These are phyloP conservation scores for Leccinum subtestaceum DNA, from an alignment of 768 basidiomycete genomes.

Conservation along the genomic window DNA sequence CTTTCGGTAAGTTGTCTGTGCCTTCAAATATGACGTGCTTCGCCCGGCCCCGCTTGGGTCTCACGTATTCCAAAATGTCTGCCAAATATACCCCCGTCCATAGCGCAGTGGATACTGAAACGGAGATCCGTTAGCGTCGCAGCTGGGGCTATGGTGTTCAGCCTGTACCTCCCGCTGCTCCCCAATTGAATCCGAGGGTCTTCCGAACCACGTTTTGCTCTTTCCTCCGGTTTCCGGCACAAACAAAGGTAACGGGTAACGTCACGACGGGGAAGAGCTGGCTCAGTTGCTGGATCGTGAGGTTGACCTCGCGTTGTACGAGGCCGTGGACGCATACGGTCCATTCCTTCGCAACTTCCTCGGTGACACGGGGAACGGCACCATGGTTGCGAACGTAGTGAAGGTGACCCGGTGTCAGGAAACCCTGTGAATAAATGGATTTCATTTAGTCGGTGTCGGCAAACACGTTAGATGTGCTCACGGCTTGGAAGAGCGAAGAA, in stretches of 20 bases:
- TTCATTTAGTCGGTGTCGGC: neutral
- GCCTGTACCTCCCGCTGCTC: conserved; percentile 39
- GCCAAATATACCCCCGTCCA: conserved; percentile 59
- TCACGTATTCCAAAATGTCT: conserved; percentile 49
- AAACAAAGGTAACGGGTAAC: conserved; percentile 58
- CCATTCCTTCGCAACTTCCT: conserved; percentile 40
- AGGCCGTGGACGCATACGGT: conserved; percentile 39
- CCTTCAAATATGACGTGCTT: conserved; percentile 63
- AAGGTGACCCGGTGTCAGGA: conserved; percentile 51
- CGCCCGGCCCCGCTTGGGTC: conserved; percentile 35
- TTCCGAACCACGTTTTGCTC: conserved; percentile 63
- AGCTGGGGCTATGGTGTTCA: neutral
- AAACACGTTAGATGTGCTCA: conserved; percentile 13
- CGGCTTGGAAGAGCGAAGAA: conserved; percentile 40
- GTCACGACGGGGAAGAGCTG: conserved; percentile 51
- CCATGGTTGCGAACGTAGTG: conserved; percentile 67
- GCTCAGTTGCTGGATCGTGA: conserved; percentile 46
- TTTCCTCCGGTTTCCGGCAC: conserved; percentile 64
- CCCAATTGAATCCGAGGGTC: conserved; percentile 56
- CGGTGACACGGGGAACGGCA: conserved; percentile 48
- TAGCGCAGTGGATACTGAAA: conserved; percentile 47
- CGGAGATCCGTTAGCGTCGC: neutral
- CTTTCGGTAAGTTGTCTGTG: conserved; percentile 52
- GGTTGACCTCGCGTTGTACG: conserved; percentile 34
- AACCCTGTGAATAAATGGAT: conserved; percentile 35